Evolutionary conservation across 495 filamentous ascomycete genomes (phyloP).

Genomic region (Penicillium canariense): DNA sequence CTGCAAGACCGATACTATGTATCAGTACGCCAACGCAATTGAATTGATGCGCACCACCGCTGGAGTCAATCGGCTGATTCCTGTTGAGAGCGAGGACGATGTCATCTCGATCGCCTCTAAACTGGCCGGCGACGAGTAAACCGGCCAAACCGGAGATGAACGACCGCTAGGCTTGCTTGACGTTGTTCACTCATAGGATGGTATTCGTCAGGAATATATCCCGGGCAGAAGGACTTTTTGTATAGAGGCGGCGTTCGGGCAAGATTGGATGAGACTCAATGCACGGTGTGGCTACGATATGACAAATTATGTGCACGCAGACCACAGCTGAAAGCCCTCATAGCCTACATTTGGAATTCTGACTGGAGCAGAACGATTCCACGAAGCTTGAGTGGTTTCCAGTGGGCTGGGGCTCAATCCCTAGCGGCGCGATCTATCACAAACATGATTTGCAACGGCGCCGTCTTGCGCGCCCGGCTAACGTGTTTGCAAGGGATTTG

Average conservation of each 20-base stretch:
- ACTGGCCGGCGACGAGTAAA: constrained; percentile 50
- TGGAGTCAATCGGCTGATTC: constrained; percentile 77
- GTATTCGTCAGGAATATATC: constrained; percentile 7
- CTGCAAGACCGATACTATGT: constrained; percentile 71
- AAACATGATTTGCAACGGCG: constrained; percentile 26
- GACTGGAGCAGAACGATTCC: background rate
- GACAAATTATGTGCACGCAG: background rate
- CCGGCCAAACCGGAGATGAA: background rate
- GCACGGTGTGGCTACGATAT: background rate
- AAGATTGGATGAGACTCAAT: background rate
- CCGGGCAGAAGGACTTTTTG: constrained; percentile 1
- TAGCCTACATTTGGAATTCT: background rate
- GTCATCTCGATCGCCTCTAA: constrained; percentile 69
- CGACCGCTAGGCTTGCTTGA: background rate
- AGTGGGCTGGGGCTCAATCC: background rate
- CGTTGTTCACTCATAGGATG: background rate
- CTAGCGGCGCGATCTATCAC: constrained; percentile 22
- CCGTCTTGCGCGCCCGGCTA: constrained; percentile 3
- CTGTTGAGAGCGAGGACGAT: constrained; percentile 74
- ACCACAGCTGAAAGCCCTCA: constrained; percentile 4
- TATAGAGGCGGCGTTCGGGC: constrained; percentile 16
- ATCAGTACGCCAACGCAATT: constrained; percentile 95
- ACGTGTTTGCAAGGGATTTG: constrained; percentile 8
- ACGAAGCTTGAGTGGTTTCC: background rate
- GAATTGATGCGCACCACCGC: constrained; percentile 90